phyloP scores from a whole-genome alignment of 305 asterid genomes.

The Rubia tinctorum region DNA sequence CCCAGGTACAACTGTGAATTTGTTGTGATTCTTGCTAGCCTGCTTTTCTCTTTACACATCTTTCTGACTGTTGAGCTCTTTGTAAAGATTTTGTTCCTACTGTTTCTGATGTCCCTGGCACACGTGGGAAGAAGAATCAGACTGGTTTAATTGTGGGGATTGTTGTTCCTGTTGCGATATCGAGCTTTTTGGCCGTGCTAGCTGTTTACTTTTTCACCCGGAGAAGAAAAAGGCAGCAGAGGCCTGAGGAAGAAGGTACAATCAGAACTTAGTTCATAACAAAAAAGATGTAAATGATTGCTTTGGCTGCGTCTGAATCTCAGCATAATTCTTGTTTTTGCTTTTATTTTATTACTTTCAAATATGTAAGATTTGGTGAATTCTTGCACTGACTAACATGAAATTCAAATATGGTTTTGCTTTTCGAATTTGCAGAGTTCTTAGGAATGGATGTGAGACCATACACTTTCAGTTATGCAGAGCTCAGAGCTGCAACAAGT shows the following conservation, averaged over 20 bases:
- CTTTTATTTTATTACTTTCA: not conserved
- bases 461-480: slow-evolving; percentile 58
- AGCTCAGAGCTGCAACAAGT: slow-evolving; percentile 57
- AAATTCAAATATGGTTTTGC: not conserved
- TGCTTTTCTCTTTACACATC: slow-evolving; percentile 7
- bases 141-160: slow-evolving; percentile 68
- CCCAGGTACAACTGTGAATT: slow-evolving; percentile 32
- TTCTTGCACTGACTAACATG: not conserved
- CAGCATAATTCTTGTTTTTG: not conserved
- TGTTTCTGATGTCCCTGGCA: slow-evolving; percentile 55
- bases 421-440: slow-evolving; percentile 44
- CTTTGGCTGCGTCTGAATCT: not conserved
- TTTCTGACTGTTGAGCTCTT: slow-evolving; percentile 11
- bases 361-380: not conserved
- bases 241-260: slow-evolving; percentile 55
- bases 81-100: slow-evolving; percentile 54
- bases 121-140: slow-evolving; percentile 30
- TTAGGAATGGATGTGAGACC: slow-evolving; percentile 64
- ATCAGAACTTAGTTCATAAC: not conserved
- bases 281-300: not conserved
- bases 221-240: slow-evolving; percentile 41
- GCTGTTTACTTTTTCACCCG: slow-evolving; percentile 30
- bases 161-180: slow-evolving; percentile 43
- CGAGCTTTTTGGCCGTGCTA: slow-evolving; percentile 33
- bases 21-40: not conserved